Evolutionary conservation across 768 basidiomycete genomes (phyloP).

Genomic region (Phaeolepiota aurea): DNA sequence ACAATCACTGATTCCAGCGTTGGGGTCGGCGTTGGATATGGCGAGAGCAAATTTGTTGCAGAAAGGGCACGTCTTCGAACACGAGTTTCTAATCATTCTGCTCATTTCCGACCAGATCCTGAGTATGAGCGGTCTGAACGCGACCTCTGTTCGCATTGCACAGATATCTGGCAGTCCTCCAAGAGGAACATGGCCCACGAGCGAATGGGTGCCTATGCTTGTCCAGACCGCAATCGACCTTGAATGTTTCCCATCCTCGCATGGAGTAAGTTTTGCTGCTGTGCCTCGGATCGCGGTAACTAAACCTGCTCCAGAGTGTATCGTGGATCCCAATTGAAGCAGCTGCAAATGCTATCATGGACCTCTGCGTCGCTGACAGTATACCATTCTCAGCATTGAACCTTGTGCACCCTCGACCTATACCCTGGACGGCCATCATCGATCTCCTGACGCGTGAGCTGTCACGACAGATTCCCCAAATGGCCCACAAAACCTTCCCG

Average conservation of each 20-base stretch:
- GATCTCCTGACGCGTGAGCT: not conserved
- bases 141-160: constrained; percentile 32
- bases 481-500: constrained; percentile 11
- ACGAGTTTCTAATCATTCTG: not conserved
- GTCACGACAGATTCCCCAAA: constrained; percentile 1
- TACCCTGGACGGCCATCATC: constrained; percentile 17
- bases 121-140: constrained; percentile 18
- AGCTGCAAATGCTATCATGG: constrained; percentile 18
- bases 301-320: constrained; percentile 12
- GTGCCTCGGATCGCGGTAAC: not conserved
- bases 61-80: not conserved
- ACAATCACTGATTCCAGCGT: not conserved
- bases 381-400: constrained; percentile 13
- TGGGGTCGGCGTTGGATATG: not conserved
- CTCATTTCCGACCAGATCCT: constrained; percentile 20
- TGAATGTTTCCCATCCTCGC: constrained; percentile 17
- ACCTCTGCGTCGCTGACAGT: constrained; percentile 18
- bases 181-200: constrained; percentile 33
- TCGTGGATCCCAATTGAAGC: constrained; percentile 26
- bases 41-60: not conserved
- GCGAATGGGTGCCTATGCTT: constrained; percentile 39
- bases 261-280: constrained; percentile 17
- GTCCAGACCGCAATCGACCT: constrained; percentile 23
- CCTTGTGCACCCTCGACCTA: constrained; percentile 25
- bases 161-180: constrained; percentile 32